Base-by-base conservation (phyloP, 805 yeast species). In the Candida ortonii region DNA sequence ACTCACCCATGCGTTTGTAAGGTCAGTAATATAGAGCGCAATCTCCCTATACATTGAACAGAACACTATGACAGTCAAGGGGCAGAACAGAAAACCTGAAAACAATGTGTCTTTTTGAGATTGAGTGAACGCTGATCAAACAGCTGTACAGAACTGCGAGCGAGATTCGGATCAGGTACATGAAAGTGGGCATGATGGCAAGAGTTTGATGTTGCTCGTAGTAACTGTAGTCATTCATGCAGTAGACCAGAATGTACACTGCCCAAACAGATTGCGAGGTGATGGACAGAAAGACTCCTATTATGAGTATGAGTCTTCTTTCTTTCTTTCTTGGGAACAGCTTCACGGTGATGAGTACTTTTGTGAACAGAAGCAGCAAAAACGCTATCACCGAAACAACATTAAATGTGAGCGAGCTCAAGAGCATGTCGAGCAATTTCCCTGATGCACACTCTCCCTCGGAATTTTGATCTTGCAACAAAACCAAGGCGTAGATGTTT, bases 21-120 rank as follows among this genome's bases (percentile, higher is more conserved):
- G 76, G 60, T 84, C 95, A 5, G 87, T 82, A 30, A 85, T 68
- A 53, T 84, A 85, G 43, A 84, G 75, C 0, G 79, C 82, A 23
- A 81, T 75, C 7, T 85, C 80, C 7, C 78, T 53, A 43, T 77
- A 70, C 1, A 80, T 71, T 9, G 78, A 68, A 1, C 82, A 41
- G 6, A 75, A 52, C 4, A 84, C 74, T 16, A 80, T 54, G 0
- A 74, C 13, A 0, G 87, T 70, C n/a, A 84, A 55, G n/a, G 1
- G 79, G 58, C 49, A 80, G 60, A 36, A 82, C 69, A 14, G 56
- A 58, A 22, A 62, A 61, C 39, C 73, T 68, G 33, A 76, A 61
- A 19, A 83, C 68, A 25, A 70, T 64, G n/a, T 67, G 61, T 24
- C 73, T 57, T 40, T 78, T 79, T 15, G 71, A 65, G 13, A 79